These are phyloP conservation scores for Phoma sp. DNA, from an alignment of 2,329 filamentous ascomycete species.

Conservation along the genomic window DNA sequence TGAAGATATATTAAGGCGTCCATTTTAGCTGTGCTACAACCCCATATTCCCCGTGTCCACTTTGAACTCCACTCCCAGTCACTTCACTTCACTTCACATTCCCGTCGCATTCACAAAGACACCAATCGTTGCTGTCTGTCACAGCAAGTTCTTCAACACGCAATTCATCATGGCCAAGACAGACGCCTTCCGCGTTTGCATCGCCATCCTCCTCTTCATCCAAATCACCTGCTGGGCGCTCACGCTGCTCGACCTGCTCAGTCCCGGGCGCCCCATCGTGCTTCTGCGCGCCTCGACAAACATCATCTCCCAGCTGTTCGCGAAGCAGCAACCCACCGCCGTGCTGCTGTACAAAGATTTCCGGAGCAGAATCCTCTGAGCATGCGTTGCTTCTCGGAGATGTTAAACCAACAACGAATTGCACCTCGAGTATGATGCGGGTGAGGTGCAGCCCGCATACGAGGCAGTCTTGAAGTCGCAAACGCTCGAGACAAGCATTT, in stretches of 20 bases:
- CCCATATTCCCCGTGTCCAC: conserved; percentile 13
- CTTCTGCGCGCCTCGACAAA: conserved; percentile 32
- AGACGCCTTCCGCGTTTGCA: conserved; percentile 37
- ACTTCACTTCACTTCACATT: background rate
- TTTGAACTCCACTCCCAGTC: background rate
- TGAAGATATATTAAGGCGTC: conserved; percentile 9
- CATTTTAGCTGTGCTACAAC: conserved; percentile 3
- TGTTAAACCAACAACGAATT: background rate
- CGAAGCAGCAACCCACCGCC: conserved; percentile 25
- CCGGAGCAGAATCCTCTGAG: conserved; percentile 18
- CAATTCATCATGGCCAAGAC: conserved; percentile 35
- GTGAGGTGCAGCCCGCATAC: background rate
- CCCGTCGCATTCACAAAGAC: too few species aligned
- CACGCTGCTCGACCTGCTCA: conserved; percentile 40
- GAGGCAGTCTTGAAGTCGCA: background rate
- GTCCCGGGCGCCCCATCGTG: conserved; percentile 36
- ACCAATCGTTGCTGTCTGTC: too few species aligned
- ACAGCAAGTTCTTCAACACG: too few species aligned
- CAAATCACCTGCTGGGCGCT: conserved; percentile 43
- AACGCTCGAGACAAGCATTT: too few species aligned
- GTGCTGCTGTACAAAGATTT: conserved; percentile 30
- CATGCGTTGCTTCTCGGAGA: too few species aligned
- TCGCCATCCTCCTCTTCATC: conserved; percentile 40
- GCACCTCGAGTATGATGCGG: too few species aligned
- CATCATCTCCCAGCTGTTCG: conserved; percentile 23